Evolutionary conservation across 208 protist species (phyloP).

Genomic region (Naegleria lovaniensis): DNA sequence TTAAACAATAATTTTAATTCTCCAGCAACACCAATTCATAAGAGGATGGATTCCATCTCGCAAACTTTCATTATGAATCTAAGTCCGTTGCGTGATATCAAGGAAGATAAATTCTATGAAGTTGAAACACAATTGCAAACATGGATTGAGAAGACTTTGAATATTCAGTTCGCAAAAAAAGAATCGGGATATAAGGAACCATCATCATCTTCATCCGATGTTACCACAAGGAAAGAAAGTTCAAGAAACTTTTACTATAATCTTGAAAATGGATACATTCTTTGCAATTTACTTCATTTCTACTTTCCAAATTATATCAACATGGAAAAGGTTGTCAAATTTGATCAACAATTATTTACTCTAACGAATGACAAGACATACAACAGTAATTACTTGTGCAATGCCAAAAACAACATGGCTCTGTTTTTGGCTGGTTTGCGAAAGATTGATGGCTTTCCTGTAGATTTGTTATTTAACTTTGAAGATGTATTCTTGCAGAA

Average conservation of each 20-base stretch:
- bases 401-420: background rate
- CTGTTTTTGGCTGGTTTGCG: background rate
- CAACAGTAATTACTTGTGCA: background rate
- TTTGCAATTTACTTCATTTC: background rate
- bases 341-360: background rate
- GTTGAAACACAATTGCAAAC: background rate
- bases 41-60: background rate
- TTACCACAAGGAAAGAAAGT: background rate
- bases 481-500: background rate
- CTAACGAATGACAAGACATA: background rate
- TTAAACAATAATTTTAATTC: background rate
- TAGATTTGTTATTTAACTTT: background rate
- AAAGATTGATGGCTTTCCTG: background rate
- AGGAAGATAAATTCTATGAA: background rate
- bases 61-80: background rate
- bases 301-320: background rate
- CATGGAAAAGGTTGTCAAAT: background rate
- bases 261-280: background rate
- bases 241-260: slow-evolving; percentile 11
- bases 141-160: background rate
- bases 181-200: background rate
- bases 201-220: background rate
- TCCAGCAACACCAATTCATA: background rate
- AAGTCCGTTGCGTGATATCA: background rate
- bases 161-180: background rate